phyloP scores from a whole-genome alignment of 805 yeast genomes.

The Nakazawaea laoshanensis region DNA sequence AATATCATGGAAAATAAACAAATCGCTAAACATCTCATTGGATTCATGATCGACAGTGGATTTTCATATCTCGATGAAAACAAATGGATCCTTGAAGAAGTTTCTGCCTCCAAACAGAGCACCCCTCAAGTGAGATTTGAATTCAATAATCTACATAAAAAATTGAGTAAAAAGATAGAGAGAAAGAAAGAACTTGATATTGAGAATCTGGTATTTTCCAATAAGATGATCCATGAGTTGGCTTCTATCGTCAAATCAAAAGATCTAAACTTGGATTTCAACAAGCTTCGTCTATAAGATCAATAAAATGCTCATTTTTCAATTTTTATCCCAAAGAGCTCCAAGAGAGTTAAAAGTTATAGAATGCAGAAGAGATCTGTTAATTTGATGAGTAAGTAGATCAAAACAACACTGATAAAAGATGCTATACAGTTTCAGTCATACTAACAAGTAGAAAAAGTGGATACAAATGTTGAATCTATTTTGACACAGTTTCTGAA shows the following conservation, averaged over 20 bases:
- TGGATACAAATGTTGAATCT: conserved; percentile 43
- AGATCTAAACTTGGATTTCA: too few species aligned
- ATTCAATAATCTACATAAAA: conserved; percentile 16
- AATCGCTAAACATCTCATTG: conserved; percentile 19
- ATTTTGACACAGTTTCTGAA: conserved; percentile 45
- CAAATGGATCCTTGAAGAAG: too few species aligned
- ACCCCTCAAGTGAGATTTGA: conserved; percentile 11
- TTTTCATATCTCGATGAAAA: conserved; percentile 15
- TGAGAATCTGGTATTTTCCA: conserved; percentile 2
- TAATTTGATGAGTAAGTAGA: conserved; percentile 27
- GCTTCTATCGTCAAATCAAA: too few species aligned
- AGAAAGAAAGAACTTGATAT: conserved; percentile 13
- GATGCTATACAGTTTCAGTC: too few species aligned
- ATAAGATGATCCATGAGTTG: conserved; percentile 7
- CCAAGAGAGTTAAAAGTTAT: background rate
- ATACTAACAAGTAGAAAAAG: conserved; percentile 25
- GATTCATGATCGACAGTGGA: conserved; percentile 33
- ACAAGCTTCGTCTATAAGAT: too few species aligned
- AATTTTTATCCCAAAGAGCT: background rate
- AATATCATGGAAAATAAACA: conserved; percentile 13
- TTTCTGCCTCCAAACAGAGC: conserved; percentile 8
- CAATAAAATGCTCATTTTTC: background rate
- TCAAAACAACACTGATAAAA: background rate
- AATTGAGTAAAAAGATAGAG: conserved; percentile 18
- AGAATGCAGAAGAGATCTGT: conserved; percentile 38